These are phyloP conservation scores for Aspergillus sp. DNA, from an alignment of 2,329 filamentous ascomycete species.

Conservation along the genomic window DNA sequence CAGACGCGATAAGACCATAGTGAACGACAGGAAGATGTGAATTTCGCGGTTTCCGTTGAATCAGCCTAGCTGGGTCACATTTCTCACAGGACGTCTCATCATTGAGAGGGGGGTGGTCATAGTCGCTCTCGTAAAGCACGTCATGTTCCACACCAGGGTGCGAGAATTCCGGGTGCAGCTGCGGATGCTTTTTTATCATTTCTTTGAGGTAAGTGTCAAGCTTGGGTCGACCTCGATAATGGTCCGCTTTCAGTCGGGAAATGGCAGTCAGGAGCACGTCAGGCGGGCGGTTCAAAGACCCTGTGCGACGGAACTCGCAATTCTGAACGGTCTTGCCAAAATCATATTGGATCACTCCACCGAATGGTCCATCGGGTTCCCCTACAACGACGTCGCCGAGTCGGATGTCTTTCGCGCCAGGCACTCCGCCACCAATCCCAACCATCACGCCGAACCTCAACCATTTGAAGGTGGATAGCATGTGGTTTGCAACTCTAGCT, in stretches of 20 bases:
- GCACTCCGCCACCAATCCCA: constrained; percentile 26
- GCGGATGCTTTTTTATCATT: neutral
- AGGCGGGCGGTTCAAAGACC: constrained; percentile 10
- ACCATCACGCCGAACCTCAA: constrained; percentile 24
- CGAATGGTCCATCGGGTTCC: constrained; percentile 15
- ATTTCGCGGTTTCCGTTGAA: neutral
- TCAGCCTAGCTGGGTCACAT: neutral
- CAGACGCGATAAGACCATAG: constrained; percentile 3
- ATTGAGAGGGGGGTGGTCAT: neutral
- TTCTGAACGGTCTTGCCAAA: constrained; percentile 7
- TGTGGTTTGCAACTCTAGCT: constrained; percentile 17
- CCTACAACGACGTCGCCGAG: constrained; percentile 28
- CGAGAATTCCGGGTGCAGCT: neutral
- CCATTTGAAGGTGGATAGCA: constrained; percentile 18
- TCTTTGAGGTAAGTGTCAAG: neutral
- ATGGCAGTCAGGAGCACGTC: constrained; percentile 12
- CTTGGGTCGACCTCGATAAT: neutral
- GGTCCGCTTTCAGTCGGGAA: neutral
- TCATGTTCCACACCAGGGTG: neutral
- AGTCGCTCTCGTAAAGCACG: neutral
- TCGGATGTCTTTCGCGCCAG: constrained; percentile 16
- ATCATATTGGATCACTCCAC: constrained; percentile 13
- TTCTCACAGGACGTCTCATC: neutral
- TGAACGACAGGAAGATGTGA: neutral
- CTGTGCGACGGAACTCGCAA: constrained; percentile 1